Evolutionary conservation across 1,284 basidiomycete genomes (phyloP), one percentile per base, ranked within the genome.

Genomic region (Ustilago tritici): DNA sequence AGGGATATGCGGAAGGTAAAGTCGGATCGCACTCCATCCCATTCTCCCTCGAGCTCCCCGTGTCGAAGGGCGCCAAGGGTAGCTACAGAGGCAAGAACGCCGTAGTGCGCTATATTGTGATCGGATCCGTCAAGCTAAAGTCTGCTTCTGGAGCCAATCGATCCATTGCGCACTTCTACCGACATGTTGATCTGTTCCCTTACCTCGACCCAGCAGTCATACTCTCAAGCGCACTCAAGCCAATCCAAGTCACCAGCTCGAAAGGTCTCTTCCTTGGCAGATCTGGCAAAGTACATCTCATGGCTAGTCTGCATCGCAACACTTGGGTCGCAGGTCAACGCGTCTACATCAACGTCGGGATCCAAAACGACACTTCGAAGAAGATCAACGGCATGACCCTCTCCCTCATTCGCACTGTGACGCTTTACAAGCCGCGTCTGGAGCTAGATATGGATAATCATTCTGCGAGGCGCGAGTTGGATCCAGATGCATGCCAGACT

Each of bases 131-230:
- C 85, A 93, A 93, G 87, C 90, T 97, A 59, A 93, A 93, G 85
- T 91, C 93, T 64, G 89, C 90, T 32, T 72, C 69, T 2, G 82
- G 82, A 5, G 59, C 59, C 17, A 76, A 82, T 56, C 89, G 91
- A 9, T 94, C 93, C 6, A 92, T 97, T 55, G 93, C 95, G 0
- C 95, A 98, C 86, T 96, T 97, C 85, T 97, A 96, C 87, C 91
- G 95, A 3, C 89, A 92, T 43, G 92, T 94, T 82, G 91, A 92
- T 61, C 88, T 97, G 35, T 94, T 92, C 89, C 95, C 95, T 0
- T 91, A 91, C 60, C 87, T 95, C 32, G 90, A 93, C 72, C 91
- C 92, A 0, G 87, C 90, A 6, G 79, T 88, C 4, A 89, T 92
- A 14, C 89, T 97, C 8, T 89, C 91, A 0, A 89, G 91, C 3